Base-by-base conservation (phyloP, 225 moss, liverwort and hornwort species). In the Pseudoscleropodium purum region DNA sequence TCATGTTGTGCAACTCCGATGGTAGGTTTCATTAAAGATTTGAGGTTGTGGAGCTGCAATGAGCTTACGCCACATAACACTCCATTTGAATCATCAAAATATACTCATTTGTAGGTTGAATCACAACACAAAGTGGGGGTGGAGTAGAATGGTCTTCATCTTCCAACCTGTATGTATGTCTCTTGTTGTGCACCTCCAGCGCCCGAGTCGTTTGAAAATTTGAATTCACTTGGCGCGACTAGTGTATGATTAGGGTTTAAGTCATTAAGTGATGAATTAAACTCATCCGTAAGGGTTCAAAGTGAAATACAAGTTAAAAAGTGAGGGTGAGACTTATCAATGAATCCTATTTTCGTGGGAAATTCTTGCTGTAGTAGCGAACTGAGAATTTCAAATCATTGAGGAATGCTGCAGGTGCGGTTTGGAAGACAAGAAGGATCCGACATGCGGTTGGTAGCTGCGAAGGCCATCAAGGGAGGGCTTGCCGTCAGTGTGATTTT, bases 391-490 rank as follows among this genome's bases (percentile, higher is more conserved):
- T 36, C 15, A n/a, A 52, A 30, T 31, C 24, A 29, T 54, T 26
- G 72, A 72, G 70, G 62, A 17, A 27, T 23, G 30, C 84, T 63
- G 56, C 90, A 98, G 98, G 94, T 97, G 36, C 87, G 91, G 69
- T 97, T 97, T 86, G 98, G 98, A 81, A 91, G 79, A 66, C 90
- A 80, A 79, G 91, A 91, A 80, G 95, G 94, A 84, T 97, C 94
- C 24, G 95, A 97, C 77, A 88, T 96, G 85, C 95, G 90, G 65
- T 85, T 99, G 84, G 92, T 95, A 41, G 87, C 91, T 81, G 95
- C 96, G 56, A 89, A 88, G 81, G 84, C 90, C 73, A 95, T 84
- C 36, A 95, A 90, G 87, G 94, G 95, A 78, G 98, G 97, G 83
- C 91, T 86, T 84, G 93, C 91, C 33, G 93, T 95, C 15, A 87